Base-by-base conservation (phyloP, 306 rosid genomes). In the Begonia masoniana region DNA sequence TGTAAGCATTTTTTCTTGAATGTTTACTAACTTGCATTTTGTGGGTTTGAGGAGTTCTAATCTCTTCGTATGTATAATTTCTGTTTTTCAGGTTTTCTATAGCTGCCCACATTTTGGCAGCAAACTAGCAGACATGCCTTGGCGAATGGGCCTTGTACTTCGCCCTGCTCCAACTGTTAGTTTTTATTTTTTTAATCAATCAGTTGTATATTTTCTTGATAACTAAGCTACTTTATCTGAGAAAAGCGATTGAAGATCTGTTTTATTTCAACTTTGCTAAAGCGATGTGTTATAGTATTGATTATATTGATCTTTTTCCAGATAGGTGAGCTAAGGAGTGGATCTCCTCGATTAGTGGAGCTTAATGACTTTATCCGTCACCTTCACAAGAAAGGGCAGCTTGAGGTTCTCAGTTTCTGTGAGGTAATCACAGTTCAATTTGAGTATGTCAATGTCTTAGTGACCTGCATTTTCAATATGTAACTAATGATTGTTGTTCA, bases 61-160 rank as follows among this genome's bases (percentile, higher is more conserved):
- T 54, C 55, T 54, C 14, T 42, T 61, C 41, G 52, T 55, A 60
- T 16, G 42, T 50, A 60, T 14, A 64, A 64, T 43, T 66, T 46
- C 67, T 62, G 41, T 41, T 16, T 52, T 71, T 73, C 70, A 91
- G 99, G 86, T 86, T 68, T 91, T 85, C 77, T 91, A 91, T 57
- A 86, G 99, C 78, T 91, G 99, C 74, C 99, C 99, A 23, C 99
- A 91, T 73, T 91, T 86, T 55, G 99, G 99, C 60, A 91, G 99
- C 88, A 91, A 79, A 75, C 88, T 91, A 52, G 99, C 99, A 51
- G 99, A 91, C 62, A 81, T 85, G 91, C 99, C 99, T 53, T 85
- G 87, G 99, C 80, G 82, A 73, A 85, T 91, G 94, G 99, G 99
- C 53, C 58, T 85, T 58, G 88, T 91, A 26, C 78, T 91, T 63